Percentiles rank a stretch among this genome's conserved stretches.
Conservation (phyloP, 371 early-diverging fungal genomes). For the Phascolomyces articulosus region DNA sequence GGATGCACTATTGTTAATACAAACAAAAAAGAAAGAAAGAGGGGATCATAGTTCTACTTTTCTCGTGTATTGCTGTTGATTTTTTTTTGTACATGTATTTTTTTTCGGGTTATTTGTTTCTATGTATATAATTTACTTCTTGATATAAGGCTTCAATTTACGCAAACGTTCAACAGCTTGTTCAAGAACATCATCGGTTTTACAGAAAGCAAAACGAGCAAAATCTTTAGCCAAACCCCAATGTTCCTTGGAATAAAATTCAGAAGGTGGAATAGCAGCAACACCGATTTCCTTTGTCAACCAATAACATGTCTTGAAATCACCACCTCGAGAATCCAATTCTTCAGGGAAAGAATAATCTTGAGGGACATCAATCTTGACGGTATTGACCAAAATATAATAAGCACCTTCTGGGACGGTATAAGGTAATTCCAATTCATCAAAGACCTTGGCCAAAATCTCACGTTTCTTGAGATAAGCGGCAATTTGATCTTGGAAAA, state of each 20-base stretch:
- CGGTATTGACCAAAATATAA: slow-evolving; percentile 88
- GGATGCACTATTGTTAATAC: too few species aligned
- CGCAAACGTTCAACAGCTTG: slow-evolving; percentile 75
- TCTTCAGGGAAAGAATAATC: slow-evolving; percentile 67
- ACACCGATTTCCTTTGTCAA: slow-evolving; percentile 91
- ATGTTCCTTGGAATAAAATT: slow-evolving; percentile 84
- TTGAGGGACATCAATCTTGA: slow-evolving; percentile 66
- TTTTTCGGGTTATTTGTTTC: not conserved
- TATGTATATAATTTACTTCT: slow-evolving; percentile 10
- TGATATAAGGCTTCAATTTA: slow-evolving; percentile 65
- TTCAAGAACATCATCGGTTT: slow-evolving; percentile 84
- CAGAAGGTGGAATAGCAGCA: slow-evolving; percentile 90
- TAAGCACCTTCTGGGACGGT: slow-evolving; percentile 93
- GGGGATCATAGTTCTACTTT: too few species aligned
- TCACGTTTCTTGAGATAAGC: slow-evolving; percentile 77
- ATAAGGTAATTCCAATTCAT: slow-evolving; percentile 74
- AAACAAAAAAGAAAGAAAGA: too few species aligned
- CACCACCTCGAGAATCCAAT: slow-evolving; percentile 66
- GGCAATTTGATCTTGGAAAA: slow-evolving; percentile 71
- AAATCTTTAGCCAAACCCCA: slow-evolving; percentile 73
- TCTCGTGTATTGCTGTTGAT: too few species aligned
- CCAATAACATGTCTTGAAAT: slow-evolving; percentile 87
- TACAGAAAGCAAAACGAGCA: slow-evolving; percentile 94
- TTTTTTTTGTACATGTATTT: not conserved
- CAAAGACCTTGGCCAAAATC: slow-evolving; percentile 73